phyloP scores from a whole-genome alignment of 495 filamentous ascomycete genomes.

The Echria macrotheca region DNA sequence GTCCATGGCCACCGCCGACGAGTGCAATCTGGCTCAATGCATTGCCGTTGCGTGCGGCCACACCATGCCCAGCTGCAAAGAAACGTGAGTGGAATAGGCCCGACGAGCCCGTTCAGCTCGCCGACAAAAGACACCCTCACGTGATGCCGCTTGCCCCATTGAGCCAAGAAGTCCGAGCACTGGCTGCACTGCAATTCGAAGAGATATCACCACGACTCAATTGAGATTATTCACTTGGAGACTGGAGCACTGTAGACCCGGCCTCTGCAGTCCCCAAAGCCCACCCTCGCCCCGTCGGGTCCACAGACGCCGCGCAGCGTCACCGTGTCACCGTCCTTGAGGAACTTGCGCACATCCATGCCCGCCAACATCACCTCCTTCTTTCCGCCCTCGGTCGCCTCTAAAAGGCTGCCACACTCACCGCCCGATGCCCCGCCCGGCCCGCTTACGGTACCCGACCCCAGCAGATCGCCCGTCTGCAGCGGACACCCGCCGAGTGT shows the following conservation, averaged over 20 bases:
- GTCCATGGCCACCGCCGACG: too few relatives aligned
- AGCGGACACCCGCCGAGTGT: slow-evolving; percentile 79
- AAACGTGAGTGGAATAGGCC: too few relatives aligned
- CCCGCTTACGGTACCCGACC: slow-evolving; percentile 87
- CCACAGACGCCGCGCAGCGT: slow-evolving; percentile 60
- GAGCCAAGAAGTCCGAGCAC: too few relatives aligned
- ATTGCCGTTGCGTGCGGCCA: too few relatives aligned
- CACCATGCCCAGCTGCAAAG: too few relatives aligned
- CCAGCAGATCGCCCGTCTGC: slow-evolving; percentile 76
- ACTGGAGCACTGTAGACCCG: slow-evolving; percentile 47
- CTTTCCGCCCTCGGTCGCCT: slow-evolving; percentile 67
- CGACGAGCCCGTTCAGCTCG: too few relatives aligned
- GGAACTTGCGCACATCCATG: slow-evolving; percentile 66
- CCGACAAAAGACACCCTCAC: too few relatives aligned
- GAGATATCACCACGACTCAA: too few relatives aligned
- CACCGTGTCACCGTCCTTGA: slow-evolving; percentile 81
- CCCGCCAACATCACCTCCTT: slow-evolving; percentile 59
- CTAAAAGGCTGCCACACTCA: slow-evolving; percentile 70
- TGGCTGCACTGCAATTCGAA: too few relatives aligned
- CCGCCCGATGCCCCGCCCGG: slow-evolving; percentile 36
- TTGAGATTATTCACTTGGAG: too few relatives aligned
- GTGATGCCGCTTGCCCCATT: too few relatives aligned
- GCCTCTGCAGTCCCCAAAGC: slow-evolving; percentile 68
- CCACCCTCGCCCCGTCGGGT: slow-evolving; percentile 54
- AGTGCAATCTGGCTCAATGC: too few relatives aligned